Evolutionary conservation across 2,329 filamentous ascomycete species (phyloP).

Genomic region (Chaetomiaceae sp.): DNA sequence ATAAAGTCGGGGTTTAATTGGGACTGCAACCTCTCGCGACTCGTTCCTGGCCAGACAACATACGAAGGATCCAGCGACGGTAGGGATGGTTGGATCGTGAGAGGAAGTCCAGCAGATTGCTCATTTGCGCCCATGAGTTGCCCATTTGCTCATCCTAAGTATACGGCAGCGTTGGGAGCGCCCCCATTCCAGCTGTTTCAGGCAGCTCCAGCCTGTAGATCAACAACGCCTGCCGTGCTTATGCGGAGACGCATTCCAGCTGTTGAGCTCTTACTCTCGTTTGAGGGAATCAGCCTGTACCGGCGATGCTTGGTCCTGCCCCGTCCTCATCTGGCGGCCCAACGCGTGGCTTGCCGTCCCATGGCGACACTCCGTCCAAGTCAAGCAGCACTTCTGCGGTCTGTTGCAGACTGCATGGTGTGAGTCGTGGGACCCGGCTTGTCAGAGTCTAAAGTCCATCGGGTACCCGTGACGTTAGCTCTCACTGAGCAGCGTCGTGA

Average conservation of each 20-base stretch:
- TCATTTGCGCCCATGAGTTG: neutral
- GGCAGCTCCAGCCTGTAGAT: slow-evolving; percentile 13
- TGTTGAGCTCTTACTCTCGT: neutral
- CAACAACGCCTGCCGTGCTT: slow-evolving; percentile 4
- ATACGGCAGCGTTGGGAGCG: neutral
- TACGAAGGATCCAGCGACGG: too few relatives aligned
- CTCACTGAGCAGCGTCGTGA: too few relatives aligned
- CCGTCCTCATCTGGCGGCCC: too few relatives aligned
- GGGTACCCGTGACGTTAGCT: too few relatives aligned
- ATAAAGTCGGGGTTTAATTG: slow-evolving; percentile 12
- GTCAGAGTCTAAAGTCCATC: too few relatives aligned
- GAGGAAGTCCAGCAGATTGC: neutral
- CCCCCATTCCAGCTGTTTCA: slow-evolving; percentile 6
- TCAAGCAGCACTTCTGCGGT: too few relatives aligned
- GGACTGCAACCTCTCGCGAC: neutral
- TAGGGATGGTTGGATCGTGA: slow-evolving; percentile 2
- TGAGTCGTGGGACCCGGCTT: too few relatives aligned
- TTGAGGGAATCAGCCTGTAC: slow-evolving; percentile 8
- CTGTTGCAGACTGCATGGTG: too few relatives aligned
- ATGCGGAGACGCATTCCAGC: too few relatives aligned
- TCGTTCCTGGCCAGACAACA: neutral
- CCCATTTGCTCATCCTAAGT: neutral
- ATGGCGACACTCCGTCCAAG: too few relatives aligned
- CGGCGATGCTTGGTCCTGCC: neutral
- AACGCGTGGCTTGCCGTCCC: neutral